A percentile compares a stretch with the other conserved stretches of the same genome.
Evolutionary conservation across 371 early-diverging fungal species (phyloP).

Genomic region (Chytridium lagenaria): DNA sequence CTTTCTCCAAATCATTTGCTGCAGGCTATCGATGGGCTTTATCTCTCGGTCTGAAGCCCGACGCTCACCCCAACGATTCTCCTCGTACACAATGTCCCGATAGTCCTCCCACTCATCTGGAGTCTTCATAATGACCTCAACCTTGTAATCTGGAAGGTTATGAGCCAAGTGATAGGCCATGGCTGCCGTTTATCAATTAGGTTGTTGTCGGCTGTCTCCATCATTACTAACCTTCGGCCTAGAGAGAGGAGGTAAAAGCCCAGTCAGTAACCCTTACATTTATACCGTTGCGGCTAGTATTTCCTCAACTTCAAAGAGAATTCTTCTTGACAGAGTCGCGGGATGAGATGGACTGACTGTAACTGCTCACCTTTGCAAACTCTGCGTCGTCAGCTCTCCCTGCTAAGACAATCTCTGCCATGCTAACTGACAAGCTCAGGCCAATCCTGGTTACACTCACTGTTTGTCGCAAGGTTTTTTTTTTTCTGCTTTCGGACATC

Average conservation of each 20-base stretch:
- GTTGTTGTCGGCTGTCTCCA: too few species aligned
- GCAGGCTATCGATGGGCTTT: conserved; percentile 23
- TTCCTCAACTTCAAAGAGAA: background rate
- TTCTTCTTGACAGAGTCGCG: too few species aligned
- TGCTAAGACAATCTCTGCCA: background rate
- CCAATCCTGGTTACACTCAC: too few species aligned
- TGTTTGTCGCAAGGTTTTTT: too few species aligned
- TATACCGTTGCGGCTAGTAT: background rate
- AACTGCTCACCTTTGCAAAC: conserved; percentile 12
- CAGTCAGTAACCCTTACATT: background rate
- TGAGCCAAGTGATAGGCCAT: conserved; percentile 24
- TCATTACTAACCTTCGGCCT: too few species aligned
- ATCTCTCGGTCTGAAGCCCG: conserved; percentile 25
- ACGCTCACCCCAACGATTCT: conserved; percentile 23
- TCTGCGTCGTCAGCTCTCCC: background rate
- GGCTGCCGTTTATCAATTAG: conserved; percentile 18
- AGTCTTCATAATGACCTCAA: conserved; percentile 22
- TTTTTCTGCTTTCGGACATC: background rate
- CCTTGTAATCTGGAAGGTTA: conserved; percentile 27
- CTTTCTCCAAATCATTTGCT: conserved; percentile 30
- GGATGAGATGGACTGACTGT: too few species aligned
- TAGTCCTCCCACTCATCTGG: conserved; percentile 26
- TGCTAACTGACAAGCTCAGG: background rate
- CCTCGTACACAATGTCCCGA: conserved; percentile 10
- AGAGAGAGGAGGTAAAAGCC: background rate